Conservation (phyloP, 495 filamentous ascomycete genomes). For the Letharia lupina region DNA sequence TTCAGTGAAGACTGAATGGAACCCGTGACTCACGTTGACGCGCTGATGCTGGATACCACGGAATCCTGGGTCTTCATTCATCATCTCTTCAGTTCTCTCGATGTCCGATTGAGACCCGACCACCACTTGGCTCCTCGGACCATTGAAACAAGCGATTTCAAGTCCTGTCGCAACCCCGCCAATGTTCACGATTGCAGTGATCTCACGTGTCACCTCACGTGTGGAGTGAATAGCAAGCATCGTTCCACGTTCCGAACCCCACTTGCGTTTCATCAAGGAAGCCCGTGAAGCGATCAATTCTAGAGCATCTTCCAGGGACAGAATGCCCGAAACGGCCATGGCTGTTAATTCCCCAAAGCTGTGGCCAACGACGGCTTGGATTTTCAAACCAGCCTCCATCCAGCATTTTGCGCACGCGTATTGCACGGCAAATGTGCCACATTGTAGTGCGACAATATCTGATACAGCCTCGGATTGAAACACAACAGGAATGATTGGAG, state of each 20-base stretch:
- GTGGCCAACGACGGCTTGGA: conserved; percentile 41
- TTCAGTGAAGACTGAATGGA: conserved; percentile 37
- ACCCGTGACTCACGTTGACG: conserved; percentile 36
- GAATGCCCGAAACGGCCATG: conserved; percentile 32
- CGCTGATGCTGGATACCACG: conserved; percentile 23
- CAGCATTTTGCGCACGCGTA: conserved; percentile 41
- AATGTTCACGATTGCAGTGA: not conserved
- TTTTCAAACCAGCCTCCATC: conserved; percentile 37
- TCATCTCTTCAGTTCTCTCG: conserved; percentile 11
- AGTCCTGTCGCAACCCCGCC: not conserved
- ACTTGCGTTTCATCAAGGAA: conserved; percentile 34
- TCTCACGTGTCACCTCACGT: no score
- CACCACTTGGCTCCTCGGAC: conserved; percentile 29
- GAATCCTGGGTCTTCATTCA: conserved; percentile 6
- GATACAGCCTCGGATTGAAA: conserved; percentile 33
- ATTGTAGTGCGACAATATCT: conserved; percentile 39
- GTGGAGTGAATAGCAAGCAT: conserved; percentile 47
- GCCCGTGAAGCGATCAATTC: conserved; percentile 38
- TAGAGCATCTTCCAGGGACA: conserved; percentile 34
- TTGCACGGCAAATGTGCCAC: conserved; percentile 39
- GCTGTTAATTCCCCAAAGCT: conserved; percentile 44
- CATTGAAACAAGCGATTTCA: conserved; percentile 39
- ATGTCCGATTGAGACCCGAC: conserved; percentile 27
- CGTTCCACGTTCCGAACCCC: conserved; percentile 40
- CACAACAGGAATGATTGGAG: conserved; percentile 39